Evolutionary conservation across 1,139 yeast species (phyloP).

Genomic region (Magnusiomyces tetraspermus): DNA sequence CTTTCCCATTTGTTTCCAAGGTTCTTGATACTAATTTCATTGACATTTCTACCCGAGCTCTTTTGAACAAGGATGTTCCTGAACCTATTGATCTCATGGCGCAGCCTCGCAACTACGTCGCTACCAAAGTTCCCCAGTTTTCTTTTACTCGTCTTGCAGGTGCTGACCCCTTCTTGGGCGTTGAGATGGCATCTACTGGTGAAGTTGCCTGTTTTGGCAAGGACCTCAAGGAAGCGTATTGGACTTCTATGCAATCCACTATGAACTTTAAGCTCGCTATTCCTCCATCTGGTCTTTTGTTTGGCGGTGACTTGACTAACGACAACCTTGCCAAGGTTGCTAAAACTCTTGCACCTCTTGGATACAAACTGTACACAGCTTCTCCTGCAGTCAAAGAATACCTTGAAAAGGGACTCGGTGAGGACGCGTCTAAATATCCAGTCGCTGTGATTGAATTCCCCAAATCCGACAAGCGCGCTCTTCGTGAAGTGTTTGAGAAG

Average conservation of each 20-base stretch:
- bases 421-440: conserved; percentile 10
- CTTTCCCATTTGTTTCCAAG: conserved; percentile 97
- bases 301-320: conserved; percentile 84
- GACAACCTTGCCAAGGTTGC: conserved; percentile 70
- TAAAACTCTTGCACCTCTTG: conserved; percentile 54
- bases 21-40: conserved; percentile 90
- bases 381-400: conserved; percentile 62
- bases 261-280: conserved; percentile 92
- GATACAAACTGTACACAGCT: conserved; percentile 76
- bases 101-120: conserved; percentile 79
- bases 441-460: conserved; percentile 79
- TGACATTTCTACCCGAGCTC: conserved; percentile 85
- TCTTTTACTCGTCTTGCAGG: conserved; percentile 97
- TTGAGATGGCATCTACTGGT: conserved; percentile 98
- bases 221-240: conserved; percentile 80
- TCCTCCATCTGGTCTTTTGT: conserved; percentile 80
- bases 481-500: conserved; percentile 85
- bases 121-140: conserved; percentile 95
- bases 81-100: conserved; percentile 82
- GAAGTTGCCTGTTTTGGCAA: conserved; percentile 95
- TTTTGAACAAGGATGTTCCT: conserved; percentile 64
- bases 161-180: conserved; percentile 97
- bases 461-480: conserved; percentile 80
- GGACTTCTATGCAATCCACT: conserved; percentile 94
- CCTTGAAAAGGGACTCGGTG: conserved; percentile 41